phyloP scores from a whole-genome alignment of 2,329 filamentous ascomycete species.

The Trichoderma semiorbis region DNA sequence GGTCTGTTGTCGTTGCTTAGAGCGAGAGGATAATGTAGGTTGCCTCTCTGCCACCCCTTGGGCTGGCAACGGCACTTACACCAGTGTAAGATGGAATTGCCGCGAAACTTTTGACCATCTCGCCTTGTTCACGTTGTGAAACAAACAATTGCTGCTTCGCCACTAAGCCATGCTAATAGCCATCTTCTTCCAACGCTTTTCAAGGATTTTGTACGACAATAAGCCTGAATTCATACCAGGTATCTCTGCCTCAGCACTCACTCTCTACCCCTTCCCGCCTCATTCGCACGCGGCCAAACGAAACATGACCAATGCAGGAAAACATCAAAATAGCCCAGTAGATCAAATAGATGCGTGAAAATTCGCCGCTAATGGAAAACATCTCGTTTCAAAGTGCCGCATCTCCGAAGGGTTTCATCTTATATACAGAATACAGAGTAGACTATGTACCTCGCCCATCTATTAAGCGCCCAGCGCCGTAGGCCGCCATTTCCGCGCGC shows the following conservation, averaged over 20 bases:
- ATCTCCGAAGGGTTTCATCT: background rate
- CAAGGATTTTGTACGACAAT: background rate
- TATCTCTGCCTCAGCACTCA: no score
- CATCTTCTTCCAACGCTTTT: background rate
- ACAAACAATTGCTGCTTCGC: background rate
- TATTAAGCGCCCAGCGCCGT: background rate
- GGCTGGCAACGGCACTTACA: background rate
- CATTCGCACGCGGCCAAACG: background rate
- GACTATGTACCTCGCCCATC: no score
- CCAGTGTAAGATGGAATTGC: background rate
- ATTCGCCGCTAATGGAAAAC: background rate
- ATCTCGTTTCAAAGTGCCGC: background rate
- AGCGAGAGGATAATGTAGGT: background rate
- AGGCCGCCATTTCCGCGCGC: conserved; percentile 1
- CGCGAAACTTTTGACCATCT: background rate
- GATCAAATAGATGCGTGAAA: background rate
- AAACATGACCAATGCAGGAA: background rate
- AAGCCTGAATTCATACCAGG: background rate
- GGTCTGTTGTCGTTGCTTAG: background rate
- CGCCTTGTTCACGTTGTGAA: background rate
- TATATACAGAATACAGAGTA: no score
- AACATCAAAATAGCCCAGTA: background rate
- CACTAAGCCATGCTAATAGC: background rate
- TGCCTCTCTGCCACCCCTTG: background rate
- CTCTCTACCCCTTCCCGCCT: background rate